Conservation (phyloP, 176 grass and related monocot species). For the Bothriochloa decipiens region DNA sequence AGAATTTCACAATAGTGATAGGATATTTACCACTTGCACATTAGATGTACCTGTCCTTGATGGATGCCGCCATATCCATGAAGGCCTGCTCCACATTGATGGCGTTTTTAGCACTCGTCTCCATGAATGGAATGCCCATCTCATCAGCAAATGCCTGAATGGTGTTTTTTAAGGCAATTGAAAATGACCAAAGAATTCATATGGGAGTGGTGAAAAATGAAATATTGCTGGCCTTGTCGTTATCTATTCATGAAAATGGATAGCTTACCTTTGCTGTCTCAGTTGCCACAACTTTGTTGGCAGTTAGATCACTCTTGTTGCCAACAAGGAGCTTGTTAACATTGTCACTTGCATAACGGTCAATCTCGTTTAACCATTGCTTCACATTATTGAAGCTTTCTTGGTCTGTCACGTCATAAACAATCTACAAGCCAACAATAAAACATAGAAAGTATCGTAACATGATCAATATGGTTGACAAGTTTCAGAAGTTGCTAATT, state of each 20-base stretch:
- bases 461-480: background rate
- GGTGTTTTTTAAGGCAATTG: background rate
- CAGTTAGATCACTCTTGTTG: constrained; percentile 85
- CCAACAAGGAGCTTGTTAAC: constrained; percentile 95
- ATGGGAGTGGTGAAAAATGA: background rate
- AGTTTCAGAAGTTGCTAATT: constrained; percentile 14
- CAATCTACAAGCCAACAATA: constrained; percentile 53
- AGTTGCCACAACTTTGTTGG: constrained; percentile 69
- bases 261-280: constrained; percentile 74
- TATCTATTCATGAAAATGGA: background rate
- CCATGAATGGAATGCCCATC: constrained; percentile 89
- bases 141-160: constrained; percentile 88
- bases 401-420: constrained; percentile 95
- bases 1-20: background rate
- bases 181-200: background rate
- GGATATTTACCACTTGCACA: background rate
- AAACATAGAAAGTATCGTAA: background rate
- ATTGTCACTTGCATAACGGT: constrained; percentile 90
- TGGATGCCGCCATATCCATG: constrained; percentile 68
- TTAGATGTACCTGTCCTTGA: constrained; percentile 61
- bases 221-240: background rate
- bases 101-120: constrained; percentile 89
- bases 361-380: constrained; percentile 91
- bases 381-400: constrained; percentile 98
- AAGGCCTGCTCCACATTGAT: constrained; percentile 82